Evolutionary conservation across 2,329 filamentous ascomycete genomes (phyloP).

Genomic region (Tolypocladium capitatum): DNA sequence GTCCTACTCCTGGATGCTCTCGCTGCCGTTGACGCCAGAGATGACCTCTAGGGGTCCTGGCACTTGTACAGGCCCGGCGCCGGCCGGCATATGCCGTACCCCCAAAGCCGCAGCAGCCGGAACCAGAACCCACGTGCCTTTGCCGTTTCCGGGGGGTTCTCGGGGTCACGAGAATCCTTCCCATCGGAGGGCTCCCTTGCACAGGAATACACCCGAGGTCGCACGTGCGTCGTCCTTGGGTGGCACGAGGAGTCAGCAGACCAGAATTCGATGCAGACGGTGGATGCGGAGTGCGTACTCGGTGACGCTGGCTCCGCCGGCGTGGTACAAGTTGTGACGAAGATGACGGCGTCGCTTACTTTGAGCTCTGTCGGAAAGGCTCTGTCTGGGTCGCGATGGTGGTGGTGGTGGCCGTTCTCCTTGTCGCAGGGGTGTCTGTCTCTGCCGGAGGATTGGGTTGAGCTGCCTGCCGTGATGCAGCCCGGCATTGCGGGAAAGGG

Average conservation of each 20-base stretch:
- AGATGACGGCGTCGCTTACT: slow-evolving; percentile 24
- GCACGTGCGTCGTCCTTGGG: slow-evolving; percentile 14
- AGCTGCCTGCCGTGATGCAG: slow-evolving; percentile 12
- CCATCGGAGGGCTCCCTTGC: slow-evolving; percentile 18
- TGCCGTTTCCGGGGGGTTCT: slow-evolving; percentile 15
- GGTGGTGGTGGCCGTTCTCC: slow-evolving; percentile 26
- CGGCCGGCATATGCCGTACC: slow-evolving; percentile 19
- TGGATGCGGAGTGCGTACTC: slow-evolving; percentile 7
- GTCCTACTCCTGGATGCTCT: slow-evolving; percentile 11
- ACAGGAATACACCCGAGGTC: slow-evolving; percentile 21
- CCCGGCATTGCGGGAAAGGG: slow-evolving; percentile 23
- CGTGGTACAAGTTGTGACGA: slow-evolving; percentile 26
- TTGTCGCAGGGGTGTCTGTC: slow-evolving; percentile 14
- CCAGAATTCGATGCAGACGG: neutral
- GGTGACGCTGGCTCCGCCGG: slow-evolving; percentile 23
- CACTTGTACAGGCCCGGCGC: slow-evolving; percentile 22
- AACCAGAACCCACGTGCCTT: slow-evolving; percentile 16
- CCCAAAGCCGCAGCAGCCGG: slow-evolving; percentile 17
- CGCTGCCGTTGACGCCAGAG: slow-evolving; percentile 22
- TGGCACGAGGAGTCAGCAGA: neutral
- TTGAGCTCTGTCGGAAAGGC: slow-evolving; percentile 25
- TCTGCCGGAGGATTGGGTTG: neutral
- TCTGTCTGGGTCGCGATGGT: slow-evolving; percentile 25
- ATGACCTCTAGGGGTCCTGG: slow-evolving; percentile 21
- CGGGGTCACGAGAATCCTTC: slow-evolving; percentile 21